phyloP scores from a whole-genome alignment of 192 early-diverging fungal species.

The Backusella sp. region DNA sequence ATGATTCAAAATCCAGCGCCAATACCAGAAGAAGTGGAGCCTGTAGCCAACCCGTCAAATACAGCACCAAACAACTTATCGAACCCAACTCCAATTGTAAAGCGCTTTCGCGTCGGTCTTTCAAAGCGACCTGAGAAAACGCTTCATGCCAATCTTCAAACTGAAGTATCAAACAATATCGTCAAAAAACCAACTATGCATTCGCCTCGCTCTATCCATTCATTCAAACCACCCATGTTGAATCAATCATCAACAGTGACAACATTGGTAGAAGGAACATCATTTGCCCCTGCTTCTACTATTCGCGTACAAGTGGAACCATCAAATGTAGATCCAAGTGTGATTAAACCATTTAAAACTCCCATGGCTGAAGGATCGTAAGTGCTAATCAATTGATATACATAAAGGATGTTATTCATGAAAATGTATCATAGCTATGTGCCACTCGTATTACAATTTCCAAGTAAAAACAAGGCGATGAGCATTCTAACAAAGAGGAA shows the following conservation, averaged over 20 bases:
- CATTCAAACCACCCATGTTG: background rate
- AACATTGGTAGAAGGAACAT: background rate
- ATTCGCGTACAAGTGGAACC: background rate
- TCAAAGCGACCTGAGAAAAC: background rate
- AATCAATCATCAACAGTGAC: background rate
- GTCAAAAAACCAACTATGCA: background rate
- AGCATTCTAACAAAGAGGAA: constrained; percentile 26
- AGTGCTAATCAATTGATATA: background rate
- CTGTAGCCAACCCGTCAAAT: background rate
- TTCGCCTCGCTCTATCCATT: background rate
- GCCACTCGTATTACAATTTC: constrained; percentile 13
- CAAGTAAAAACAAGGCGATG: constrained; percentile 11
- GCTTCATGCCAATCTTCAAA: background rate
- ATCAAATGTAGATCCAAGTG: background rate
- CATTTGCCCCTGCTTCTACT: background rate
- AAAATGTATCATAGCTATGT: background rate
- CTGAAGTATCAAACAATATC: background rate
- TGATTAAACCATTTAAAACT: constrained; percentile 1
- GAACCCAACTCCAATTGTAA: background rate
- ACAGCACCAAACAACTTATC: background rate
- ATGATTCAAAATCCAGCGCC: background rate
- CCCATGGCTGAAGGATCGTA: constrained; percentile 1
- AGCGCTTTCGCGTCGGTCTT: background rate
- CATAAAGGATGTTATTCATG: too few relatives aligned
- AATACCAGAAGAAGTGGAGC: background rate